Evolutionary conservation across 176 grass and related monocot genomes (phyloP).

Genomic region (Hyparrhenia diplandra): DNA sequence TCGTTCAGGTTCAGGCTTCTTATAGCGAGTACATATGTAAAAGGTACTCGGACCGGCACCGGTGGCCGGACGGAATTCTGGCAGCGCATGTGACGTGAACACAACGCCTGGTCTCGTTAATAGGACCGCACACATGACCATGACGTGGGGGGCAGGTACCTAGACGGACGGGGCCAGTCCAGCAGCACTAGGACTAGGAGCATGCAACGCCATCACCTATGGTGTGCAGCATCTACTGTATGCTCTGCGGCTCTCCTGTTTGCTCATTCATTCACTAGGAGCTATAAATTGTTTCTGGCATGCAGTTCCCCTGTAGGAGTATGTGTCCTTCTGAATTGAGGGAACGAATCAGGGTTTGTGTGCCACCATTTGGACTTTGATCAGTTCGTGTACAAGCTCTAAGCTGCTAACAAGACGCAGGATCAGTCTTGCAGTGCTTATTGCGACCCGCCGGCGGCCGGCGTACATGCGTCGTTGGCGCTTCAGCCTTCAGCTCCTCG

Average conservation of each 20-base stretch:
- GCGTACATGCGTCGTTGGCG: too few species aligned
- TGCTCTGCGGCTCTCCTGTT: background rate
- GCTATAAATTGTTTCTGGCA: background rate
- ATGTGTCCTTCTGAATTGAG: background rate
- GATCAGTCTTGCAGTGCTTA: too few species aligned
- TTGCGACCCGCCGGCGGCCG: background rate
- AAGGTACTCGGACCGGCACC: background rate
- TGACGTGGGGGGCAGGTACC: background rate
- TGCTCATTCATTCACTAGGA: too few species aligned
- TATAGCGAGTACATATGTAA: background rate
- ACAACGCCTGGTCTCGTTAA: background rate
- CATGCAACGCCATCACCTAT: constrained; percentile 1
- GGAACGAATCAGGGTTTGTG: too few species aligned
- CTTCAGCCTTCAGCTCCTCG: background rate
- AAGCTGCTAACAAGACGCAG: background rate
- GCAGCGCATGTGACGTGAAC: background rate
- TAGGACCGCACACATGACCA: background rate
- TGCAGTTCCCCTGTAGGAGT: too few species aligned
- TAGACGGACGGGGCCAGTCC: background rate
- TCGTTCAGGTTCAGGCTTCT: background rate
- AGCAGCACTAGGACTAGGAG: background rate
- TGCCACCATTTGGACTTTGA: too few species aligned
- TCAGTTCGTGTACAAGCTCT: too few species aligned
- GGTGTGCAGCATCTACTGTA: background rate
- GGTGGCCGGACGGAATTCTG: too few species aligned